Base-by-base conservation (phyloP, 805 yeast species). In the Candida railenensis region DNA sequence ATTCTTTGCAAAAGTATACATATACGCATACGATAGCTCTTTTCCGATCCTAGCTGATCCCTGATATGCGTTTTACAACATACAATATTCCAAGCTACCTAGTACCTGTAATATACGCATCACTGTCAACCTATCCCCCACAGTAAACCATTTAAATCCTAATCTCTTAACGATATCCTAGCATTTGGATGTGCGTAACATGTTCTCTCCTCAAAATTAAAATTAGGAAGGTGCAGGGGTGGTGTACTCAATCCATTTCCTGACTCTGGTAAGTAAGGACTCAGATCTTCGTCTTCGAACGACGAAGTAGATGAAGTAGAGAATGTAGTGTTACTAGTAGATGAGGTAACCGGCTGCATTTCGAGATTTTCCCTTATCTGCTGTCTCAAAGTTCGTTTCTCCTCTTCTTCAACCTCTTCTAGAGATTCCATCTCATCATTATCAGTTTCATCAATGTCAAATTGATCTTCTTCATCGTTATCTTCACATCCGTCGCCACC, bases 151-250 rank as follows among this genome's bases (percentile, higher is more conserved):
- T n/a, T n/a, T n/a, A n/a, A n/a, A n/a, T 37, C 4, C 33, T 28
- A 41, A 3, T 41, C 38, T 16, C 44, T 8, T 5, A 33, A 20
- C 8, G 44, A 54, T 3, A 72, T 62, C 37, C 58, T 65, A 22
- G 76, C 76, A 46, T 70, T 64, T 2, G 77, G 77, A 52, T 72
- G 77, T 3, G 77, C 76, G 49, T 54, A 71, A 52, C 73, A 69
- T 30, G 69, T 63, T 30, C 74, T 53, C 39, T 67, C 72, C 34
- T 71, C 76, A 33, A 59, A 51, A 33, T 53, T 53, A 8, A 53
- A 40, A 12, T 44, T 41, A 2, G 51, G 37, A 19, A 37, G 46
- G 47, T 54, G 52, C 3, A 54, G 43, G 3, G 65, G 62, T 19
- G 71, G 73, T 7, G 73, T 69, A 36, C 52, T 56, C 20, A 56